A percentile compares a stretch with the other conserved stretches of the same genome.
Evolutionary conservation across 2,329 filamentous ascomycete species (phyloP).

Genomic region (Fusarium sp.): DNA sequence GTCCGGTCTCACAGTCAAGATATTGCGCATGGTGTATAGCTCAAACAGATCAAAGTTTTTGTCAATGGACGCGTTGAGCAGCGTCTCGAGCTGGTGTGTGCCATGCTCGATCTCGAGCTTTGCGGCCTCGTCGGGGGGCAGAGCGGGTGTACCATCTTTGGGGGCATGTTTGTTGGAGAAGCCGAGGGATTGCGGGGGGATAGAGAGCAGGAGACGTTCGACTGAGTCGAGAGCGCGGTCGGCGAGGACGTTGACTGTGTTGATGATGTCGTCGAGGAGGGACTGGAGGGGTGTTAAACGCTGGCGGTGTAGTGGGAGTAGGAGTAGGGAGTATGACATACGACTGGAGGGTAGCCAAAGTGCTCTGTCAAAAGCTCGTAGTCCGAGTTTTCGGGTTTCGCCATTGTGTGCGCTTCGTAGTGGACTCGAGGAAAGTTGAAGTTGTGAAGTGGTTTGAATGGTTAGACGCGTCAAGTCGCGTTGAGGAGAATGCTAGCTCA

Average conservation of each 20-base stretch:
- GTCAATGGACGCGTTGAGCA: constrained; percentile 83
- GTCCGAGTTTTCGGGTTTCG: constrained; percentile 57
- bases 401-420: constrained; percentile 43
- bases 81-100: constrained; percentile 83
- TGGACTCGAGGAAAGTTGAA: not conserved
- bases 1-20: constrained; percentile 74
- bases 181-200: constrained; percentile 81
- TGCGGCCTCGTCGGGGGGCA: constrained; percentile 55
- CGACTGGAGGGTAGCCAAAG: constrained; percentile 91
- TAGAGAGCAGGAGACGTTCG: constrained; percentile 81
- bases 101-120: constrained; percentile 85
- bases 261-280: constrained; percentile 97
- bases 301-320: not conserved
- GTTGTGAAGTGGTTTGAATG: constrained; percentile 3
- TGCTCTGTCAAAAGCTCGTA: constrained; percentile 90
- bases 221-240: constrained; percentile 90
- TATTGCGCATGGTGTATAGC: constrained; percentile 90
- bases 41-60: constrained; percentile 88
- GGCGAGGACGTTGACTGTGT: constrained; percentile 92
- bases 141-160: constrained; percentile 50
- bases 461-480: constrained; percentile 37
- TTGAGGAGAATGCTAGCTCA: constrained; percentile 4
- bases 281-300: constrained; percentile 63
- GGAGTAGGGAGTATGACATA: constrained; percentile 58
- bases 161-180: constrained; percentile 68